Base-by-base conservation (phyloP, 495 filamentous ascomycete species). In the Talaromyces stipitatus region DNA sequence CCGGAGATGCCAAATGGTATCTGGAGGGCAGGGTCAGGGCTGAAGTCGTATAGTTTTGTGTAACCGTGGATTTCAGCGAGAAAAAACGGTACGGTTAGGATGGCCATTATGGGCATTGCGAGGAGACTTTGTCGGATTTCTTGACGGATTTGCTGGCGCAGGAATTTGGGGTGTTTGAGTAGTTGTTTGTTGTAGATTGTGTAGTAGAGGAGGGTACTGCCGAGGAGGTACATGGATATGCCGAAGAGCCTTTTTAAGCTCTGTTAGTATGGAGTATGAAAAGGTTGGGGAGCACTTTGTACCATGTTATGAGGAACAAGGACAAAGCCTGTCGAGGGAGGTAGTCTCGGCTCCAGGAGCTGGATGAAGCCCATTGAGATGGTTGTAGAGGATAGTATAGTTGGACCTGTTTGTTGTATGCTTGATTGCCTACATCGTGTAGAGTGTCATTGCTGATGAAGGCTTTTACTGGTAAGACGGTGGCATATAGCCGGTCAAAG, bases 121-220 rank as follows among this genome's bases (percentile, higher is more conserved):
- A 46, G 52, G 54, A 76, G 69, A 57, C 86, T 73, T 65, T 89
- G 85, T 45, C 63, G 60, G 56, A 91, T 89, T 68, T 91, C 87
- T 59, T 84, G 77, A 53, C 76, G 72, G 45, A 91, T 80, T 67
- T 91, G 87, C 72, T 89, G 83, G 70, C 88, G 88, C 66, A 91
- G 83, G 67, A 85, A 91, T 69, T 87, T 88, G 28, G 87, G 87
- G 66, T 91, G 87, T 23, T 84, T 66, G 69, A 85, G 79, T 57
- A 83, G 85, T 30, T 76, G 71, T 64, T 90, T 85, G 72, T 91
- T 86, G 71, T 89, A 91, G 72, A 90, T 72, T 73, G 89, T 85
- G 64, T 79, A 28, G 73, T 89, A 91, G 48, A 85, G 88, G 45
- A 89, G 71, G 26, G 82, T 77, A 36, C 88, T 83, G 64, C 85